phyloP scores from a whole-genome alignment of 805 yeast species.

The Helenozyma rhizophorensis region DNA sequence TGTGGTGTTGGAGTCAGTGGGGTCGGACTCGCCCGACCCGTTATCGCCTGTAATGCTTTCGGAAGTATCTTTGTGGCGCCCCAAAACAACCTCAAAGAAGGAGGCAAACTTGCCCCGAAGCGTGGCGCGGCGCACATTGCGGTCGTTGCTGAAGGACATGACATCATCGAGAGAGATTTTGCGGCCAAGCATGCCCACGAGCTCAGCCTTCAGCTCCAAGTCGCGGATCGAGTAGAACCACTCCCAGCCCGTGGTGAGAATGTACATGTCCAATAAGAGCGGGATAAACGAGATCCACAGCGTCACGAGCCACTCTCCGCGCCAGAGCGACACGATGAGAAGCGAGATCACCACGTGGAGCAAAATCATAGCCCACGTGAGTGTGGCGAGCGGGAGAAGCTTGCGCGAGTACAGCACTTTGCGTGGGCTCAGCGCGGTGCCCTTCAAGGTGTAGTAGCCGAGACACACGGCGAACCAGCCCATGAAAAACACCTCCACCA shows the following conservation, averaged over 20 bases:
- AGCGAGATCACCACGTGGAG: constrained; percentile 31
- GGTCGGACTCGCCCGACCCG: no score
- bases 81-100: constrained; percentile 1
- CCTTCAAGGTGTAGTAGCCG: constrained; percentile 31
- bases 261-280: constrained; percentile 42
- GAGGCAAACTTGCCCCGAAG: constrained; percentile 32
- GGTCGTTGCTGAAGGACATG: constrained; percentile 16
- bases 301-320: constrained; percentile 33
- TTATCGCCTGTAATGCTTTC: no score
- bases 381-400: constrained; percentile 45
- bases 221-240: constrained; percentile 55
- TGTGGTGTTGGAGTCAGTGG: no score
- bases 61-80: no score
- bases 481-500: constrained; percentile 24
- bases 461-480: constrained; percentile 32
- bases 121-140: constrained; percentile 19
- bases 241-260: constrained; percentile 59
- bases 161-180: constrained; percentile 46
- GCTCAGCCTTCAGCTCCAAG: constrained; percentile 47
- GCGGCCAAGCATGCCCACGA: constrained; percentile 60
- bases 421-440: constrained; percentile 25
- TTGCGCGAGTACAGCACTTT: constrained; percentile 43
- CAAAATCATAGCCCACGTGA: constrained; percentile 37
- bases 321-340: constrained; percentile 24
- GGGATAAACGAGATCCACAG: constrained; percentile 47